Percentiles rank a stretch among this genome's conserved stretches.
Conservation (phyloP, 164 flowering plant genomes). For the Umbellularia californica region DNA sequence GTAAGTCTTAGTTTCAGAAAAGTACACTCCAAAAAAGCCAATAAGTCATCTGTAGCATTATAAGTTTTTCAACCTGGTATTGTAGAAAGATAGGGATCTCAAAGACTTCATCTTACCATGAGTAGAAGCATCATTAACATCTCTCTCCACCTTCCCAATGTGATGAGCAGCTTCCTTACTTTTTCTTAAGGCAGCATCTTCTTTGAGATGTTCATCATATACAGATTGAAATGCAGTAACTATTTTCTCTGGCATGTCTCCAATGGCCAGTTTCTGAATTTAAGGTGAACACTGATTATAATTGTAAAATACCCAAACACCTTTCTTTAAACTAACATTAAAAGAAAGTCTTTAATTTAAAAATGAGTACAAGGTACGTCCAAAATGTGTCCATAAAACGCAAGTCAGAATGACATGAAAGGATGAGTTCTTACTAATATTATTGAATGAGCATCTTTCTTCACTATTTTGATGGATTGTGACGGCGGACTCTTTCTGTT, state of each 20-base stretch:
- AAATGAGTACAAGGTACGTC: no score
- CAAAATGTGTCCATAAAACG: no score
- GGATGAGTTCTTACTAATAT: slow-evolving; percentile 58
- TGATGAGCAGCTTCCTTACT: slow-evolving; percentile 40
- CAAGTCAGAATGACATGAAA: neutral
- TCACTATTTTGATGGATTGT: slow-evolving; percentile 66
- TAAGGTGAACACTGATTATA: slow-evolving; percentile 1
- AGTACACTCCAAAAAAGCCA: no score
- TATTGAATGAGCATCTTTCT: slow-evolving; percentile 70
- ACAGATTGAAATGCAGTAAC: slow-evolving; percentile 66
- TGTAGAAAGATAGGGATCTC: neutral
- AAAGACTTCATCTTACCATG: slow-evolving; percentile 39
- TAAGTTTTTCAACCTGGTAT: no score
- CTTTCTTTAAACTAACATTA: no score
- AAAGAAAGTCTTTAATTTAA: no score
- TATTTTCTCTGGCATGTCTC: slow-evolving; percentile 80
- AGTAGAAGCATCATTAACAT: slow-evolving; percentile 30
- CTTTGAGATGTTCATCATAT: slow-evolving; percentile 54
- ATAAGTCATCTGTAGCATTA: no score
- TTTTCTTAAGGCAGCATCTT: slow-evolving; percentile 56
- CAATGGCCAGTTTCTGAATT: slow-evolving; percentile 80
- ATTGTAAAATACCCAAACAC: no score
- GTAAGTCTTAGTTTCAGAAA: no score
- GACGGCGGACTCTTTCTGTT: slow-evolving; percentile 57
- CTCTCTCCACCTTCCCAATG: slow-evolving; percentile 51